Evolutionary conservation across 768 basidiomycete species (phyloP).

Genomic region (Sistotremastrum suecicum): DNA sequence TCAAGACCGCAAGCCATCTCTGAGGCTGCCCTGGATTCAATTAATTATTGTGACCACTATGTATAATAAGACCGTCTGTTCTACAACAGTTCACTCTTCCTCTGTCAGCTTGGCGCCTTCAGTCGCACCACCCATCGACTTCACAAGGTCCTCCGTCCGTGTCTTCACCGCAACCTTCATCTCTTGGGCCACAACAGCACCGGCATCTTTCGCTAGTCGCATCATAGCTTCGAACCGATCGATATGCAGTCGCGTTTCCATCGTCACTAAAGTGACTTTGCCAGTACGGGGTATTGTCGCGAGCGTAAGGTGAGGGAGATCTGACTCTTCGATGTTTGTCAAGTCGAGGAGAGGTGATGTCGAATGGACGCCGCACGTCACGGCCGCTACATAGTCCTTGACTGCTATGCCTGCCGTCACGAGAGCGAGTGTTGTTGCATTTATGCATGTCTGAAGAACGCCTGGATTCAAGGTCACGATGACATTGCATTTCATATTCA

Average conservation of each 20-base stretch:
- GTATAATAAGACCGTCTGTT: no score
- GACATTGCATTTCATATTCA: no score
- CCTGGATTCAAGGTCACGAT: constrained; percentile 19
- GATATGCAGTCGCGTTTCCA: constrained; percentile 90
- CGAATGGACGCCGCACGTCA: constrained; percentile 78
- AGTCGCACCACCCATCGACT: constrained; percentile 33
- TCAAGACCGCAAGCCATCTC: no score
- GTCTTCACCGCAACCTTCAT: constrained; percentile 62
- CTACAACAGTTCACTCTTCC: no score
- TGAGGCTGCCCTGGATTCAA: no score
- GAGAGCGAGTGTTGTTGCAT: constrained; percentile 87
- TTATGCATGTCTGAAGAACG: constrained; percentile 81
- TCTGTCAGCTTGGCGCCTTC: no score
- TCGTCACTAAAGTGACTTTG: constrained; percentile 74
- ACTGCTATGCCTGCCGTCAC: constrained; percentile 84
- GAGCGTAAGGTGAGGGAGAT: constrained; percentile 77
- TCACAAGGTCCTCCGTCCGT: constrained; percentile 47
- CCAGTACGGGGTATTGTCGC: constrained; percentile 82
- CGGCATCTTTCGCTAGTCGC: constrained; percentile 60
- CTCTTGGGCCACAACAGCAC: constrained; percentile 64
- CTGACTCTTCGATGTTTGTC: constrained; percentile 78
- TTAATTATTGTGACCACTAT: no score
- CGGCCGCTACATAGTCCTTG: constrained; percentile 80
- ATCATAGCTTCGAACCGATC: constrained; percentile 89
- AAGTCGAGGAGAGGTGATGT: constrained; percentile 77